Evolutionary conservation across 345 rosid genomes (phyloP), one percentile per base, ranked within the genome.

Genomic region (Gossypium raimondii): DNA sequence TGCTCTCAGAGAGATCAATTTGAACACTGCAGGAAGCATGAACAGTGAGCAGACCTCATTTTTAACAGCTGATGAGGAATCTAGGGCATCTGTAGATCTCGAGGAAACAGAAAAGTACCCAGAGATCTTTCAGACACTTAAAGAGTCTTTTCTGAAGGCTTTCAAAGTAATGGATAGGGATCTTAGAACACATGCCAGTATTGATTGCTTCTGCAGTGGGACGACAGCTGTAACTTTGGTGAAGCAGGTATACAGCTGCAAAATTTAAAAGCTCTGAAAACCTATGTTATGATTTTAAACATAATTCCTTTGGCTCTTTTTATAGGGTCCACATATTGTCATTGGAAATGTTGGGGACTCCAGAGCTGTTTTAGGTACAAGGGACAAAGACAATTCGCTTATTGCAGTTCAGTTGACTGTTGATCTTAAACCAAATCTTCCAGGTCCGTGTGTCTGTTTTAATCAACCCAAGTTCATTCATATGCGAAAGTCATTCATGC

Each of bases 401-500:
- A 47, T 82, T 81, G 92, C 99, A 13, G 89, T 95, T 78, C 99
- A 95, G 82, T 81, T 95, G 85, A 95, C 99, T 56, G 91, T 93
- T 63, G 99, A 95, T 87, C 98, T 95, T 60, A 95, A 95, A 76
- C 99, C 99, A 71, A 91, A 87, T 81, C 96, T 95, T 82, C 99
- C 99, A 87, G 98, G 99, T 91, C 17, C 38, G 20, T 62, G 48
- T 73, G 75, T 79, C 63, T 72, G 64, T 59, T 34, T 27, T 29
- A 43, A 14, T 25, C 58, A 11, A 1, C 12, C 10, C 50, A 65
- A 18, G n/a, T 73, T 2, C 16, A 5, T 61, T 18, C 51, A 10
- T 27, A 3, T 55, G 63, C 6, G 48, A 20, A 53, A n/a, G 4
- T 11, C 70, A 2, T 43, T 65, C 52, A 44, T 45, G 53, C 70